Conservation (phyloP, 2,329 filamentous ascomycete species). For the Xylaria sp. region DNA sequence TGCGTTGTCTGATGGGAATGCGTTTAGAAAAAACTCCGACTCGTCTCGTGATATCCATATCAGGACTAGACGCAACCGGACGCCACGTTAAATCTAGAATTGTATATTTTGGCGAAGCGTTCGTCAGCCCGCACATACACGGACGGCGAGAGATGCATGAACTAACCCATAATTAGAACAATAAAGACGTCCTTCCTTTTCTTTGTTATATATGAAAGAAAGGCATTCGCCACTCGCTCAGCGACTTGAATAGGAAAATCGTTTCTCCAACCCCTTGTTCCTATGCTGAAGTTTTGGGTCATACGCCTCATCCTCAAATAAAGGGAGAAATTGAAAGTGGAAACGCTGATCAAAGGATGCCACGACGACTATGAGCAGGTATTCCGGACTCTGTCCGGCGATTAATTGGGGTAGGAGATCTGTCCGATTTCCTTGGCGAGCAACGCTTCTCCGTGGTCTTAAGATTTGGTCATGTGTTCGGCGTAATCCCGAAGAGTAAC, state of each 20-base stretch:
- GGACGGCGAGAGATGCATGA: conserved; percentile 16
- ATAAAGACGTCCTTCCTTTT: conserved; percentile 4
- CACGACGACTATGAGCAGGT: background rate
- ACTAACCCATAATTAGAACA: conserved; percentile 31
- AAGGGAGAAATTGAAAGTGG: background rate
- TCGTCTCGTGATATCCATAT: conserved; percentile 2
- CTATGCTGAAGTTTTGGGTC: background rate
- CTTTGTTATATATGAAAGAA: background rate
- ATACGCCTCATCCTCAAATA: background rate
- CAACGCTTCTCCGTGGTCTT: background rate
- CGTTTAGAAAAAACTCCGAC: background rate
- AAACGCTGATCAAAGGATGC: background rate
- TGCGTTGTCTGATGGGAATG: background rate
- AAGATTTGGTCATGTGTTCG: background rate
- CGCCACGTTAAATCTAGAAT: conserved; percentile 20
- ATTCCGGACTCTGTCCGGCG: no score
- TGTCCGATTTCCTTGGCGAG: background rate
- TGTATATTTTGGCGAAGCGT: background rate
- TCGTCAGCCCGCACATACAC: conserved; percentile 3
- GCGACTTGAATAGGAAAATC: conserved; percentile 19
- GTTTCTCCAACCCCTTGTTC: background rate
- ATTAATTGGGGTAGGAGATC: background rate
- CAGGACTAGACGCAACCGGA: conserved; percentile 3
- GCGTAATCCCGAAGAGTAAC: background rate
- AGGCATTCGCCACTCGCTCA: conserved; percentile 14